phyloP scores from a whole-genome alignment of 495 filamentous ascomycete species.

The Penicillium canescens region DNA sequence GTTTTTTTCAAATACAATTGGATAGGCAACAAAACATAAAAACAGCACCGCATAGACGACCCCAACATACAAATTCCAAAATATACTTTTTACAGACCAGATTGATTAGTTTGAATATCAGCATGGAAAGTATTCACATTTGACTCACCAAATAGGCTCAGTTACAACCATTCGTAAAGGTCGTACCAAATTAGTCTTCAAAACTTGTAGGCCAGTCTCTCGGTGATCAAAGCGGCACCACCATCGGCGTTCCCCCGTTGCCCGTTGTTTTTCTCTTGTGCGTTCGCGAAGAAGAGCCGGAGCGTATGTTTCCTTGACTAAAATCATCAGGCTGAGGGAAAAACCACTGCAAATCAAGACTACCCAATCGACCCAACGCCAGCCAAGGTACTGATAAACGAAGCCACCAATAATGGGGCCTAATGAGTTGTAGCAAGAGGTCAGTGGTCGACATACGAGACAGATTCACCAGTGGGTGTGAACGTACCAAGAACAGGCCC shows the following conservation, averaged over 20 bases:
- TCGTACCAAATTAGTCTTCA: slow-evolving; percentile 63
- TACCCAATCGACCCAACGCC: slow-evolving; percentile 84
- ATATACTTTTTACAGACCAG: slow-evolving; percentile 52
- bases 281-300: slow-evolving; percentile 60
- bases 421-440: slow-evolving; percentile 12
- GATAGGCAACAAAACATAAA: slow-evolving; percentile 71
- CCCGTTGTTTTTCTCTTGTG: slow-evolving; percentile 55
- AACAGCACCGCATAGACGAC: slow-evolving; percentile 70
- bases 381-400: slow-evolving; percentile 69
- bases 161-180: slow-evolving; percentile 67
- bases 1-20: slow-evolving; percentile 69
- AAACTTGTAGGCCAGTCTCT: slow-evolving; percentile 18
- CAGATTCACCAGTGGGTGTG: slow-evolving; percentile 1
- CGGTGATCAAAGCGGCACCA: slow-evolving; percentile 64
- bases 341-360: slow-evolving; percentile 63
- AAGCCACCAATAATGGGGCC: slow-evolving; percentile 70
- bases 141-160: slow-evolving; percentile 65
- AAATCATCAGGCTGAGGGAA: slow-evolving; percentile 45
- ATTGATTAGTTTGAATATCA: slow-evolving; percentile 33
- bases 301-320: slow-evolving; percentile 69
- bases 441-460: not conserved
- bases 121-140: not conserved
- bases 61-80: slow-evolving; percentile 69
- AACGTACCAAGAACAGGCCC: slow-evolving; percentile 41
- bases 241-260: slow-evolving; percentile 64